These are phyloP conservation scores for Rhodotorula babjevae DNA, from an alignment of 768 basidiomycete species.

Conservation along the genomic window DNA sequence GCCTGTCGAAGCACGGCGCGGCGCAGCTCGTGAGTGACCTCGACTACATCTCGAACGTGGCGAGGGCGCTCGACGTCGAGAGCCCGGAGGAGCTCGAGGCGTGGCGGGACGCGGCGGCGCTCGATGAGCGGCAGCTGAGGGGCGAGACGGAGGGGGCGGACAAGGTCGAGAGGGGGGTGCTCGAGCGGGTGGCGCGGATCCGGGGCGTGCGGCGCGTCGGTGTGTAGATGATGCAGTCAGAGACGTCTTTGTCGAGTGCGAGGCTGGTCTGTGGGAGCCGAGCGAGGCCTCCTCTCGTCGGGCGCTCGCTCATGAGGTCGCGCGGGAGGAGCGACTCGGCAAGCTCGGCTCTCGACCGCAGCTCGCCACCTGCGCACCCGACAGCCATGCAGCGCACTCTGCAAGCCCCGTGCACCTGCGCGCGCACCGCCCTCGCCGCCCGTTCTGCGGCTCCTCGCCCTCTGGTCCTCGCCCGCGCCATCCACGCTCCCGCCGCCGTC, in stretches of 20 bases:
- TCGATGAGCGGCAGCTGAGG: conserved; percentile 7
- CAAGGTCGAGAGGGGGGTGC: conserved; percentile 15
- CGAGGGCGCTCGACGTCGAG: conserved; percentile 83
- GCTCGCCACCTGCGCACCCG: not conserved
- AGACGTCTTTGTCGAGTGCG: not conserved
- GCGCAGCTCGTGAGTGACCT: conserved; percentile 82
- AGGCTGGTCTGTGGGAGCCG: not conserved
- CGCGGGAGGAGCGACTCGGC: not conserved
- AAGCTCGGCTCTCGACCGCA: not conserved
- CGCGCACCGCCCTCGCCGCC: not conserved
- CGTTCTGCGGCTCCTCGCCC: not conserved
- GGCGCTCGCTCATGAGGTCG: too few species aligned
- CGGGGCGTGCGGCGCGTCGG: conserved; percentile 6
- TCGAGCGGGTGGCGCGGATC: conserved; percentile 24
- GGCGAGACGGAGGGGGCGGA: conserved; percentile 6
- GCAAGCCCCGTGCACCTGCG: not conserved
- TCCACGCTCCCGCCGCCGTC: conserved; percentile 16
- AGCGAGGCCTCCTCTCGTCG: too few species aligned
- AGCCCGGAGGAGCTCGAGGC: conserved; percentile 63
- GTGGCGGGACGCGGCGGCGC: conserved; percentile 69
- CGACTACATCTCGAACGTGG: conserved; percentile 83
- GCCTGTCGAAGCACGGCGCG: conserved; percentile 62
- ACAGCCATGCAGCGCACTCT: not conserved
- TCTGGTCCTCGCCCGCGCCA: not conserved
- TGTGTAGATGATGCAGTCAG: not conserved